These are phyloP conservation scores for Rhodotorula babjevae DNA, from an alignment of 768 basidiomycete genomes.

Conservation along the genomic window DNA sequence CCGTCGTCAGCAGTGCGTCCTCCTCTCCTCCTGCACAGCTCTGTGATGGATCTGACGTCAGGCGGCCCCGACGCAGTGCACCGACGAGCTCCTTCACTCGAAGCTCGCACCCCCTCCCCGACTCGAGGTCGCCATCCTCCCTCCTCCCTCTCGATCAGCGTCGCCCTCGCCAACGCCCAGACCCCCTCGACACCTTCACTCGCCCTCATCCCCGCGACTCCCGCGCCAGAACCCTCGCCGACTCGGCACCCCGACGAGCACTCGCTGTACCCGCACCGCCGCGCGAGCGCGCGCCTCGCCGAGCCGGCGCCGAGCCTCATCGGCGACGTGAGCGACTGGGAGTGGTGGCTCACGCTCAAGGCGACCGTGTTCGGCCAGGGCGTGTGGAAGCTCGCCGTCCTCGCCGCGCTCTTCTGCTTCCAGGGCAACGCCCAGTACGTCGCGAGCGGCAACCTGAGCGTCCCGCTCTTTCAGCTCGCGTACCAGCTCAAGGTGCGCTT, in stretches of 20 bases:
- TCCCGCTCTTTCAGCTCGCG: constrained; percentile 91
- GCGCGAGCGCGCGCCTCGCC: background rate
- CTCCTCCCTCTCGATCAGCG: constrained; percentile 21
- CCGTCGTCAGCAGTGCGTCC: constrained; percentile 1
- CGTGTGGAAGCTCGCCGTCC: constrained; percentile 92
- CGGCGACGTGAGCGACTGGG: background rate
- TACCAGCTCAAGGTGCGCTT: constrained; percentile 73
- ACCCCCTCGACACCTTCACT: background rate
- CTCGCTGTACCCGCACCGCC: constrained; percentile 8
- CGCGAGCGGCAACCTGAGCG: constrained; percentile 81
- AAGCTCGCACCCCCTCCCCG: background rate
- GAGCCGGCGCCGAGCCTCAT: background rate
- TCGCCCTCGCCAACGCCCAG: constrained; percentile 13
- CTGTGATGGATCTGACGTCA: no score
- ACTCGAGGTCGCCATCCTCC: background rate
- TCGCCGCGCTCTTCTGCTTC: constrained; percentile 74
- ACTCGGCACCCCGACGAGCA: background rate
- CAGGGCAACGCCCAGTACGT: constrained; percentile 73
- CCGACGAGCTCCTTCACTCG: background rate
- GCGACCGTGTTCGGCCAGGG: constrained; percentile 72
- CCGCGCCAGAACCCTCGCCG: constrained; percentile 20
- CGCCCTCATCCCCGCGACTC: constrained; percentile 28
- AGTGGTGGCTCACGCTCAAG: constrained; percentile 27
- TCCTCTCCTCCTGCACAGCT: background rate
- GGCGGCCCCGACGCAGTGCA: background rate